These are phyloP conservation scores for Porpolomopsis calyptriformis DNA, from an alignment of 768 basidiomycete species.

Conservation along the genomic window DNA sequence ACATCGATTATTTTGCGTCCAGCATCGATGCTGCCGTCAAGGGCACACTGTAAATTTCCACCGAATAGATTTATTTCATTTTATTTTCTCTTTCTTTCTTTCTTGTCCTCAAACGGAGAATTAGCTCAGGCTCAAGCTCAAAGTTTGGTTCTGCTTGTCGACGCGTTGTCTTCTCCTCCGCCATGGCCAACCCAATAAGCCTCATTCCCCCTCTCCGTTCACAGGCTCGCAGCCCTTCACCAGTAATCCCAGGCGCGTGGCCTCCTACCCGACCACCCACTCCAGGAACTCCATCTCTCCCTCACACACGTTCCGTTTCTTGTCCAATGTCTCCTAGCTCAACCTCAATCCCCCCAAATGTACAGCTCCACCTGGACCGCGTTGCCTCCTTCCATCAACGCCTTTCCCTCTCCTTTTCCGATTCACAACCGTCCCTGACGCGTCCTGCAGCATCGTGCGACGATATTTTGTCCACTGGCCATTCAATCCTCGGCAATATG, in stretches of 20 bases:
- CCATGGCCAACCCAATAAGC: conserved; percentile 7
- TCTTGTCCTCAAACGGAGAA: not conserved
- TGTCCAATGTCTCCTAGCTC: conserved; percentile 11
- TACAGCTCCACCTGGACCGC: conserved; percentile 18
- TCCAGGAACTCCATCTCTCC: not conserved
- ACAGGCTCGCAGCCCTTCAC: conserved; percentile 1
- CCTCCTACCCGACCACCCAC: conserved; percentile 18
- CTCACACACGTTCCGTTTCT: conserved; percentile 15
- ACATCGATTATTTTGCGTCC: conserved; percentile 87
- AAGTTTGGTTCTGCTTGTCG: not conserved
- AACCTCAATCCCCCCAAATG: not conserved
- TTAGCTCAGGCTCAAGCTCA: not conserved
- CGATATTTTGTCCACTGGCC: conserved; percentile 8
- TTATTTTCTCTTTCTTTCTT: too few species aligned
- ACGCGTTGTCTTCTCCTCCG: conserved; percentile 2
- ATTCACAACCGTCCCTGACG: too few species aligned
- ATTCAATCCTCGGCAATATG: conserved; percentile 12
- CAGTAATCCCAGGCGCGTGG: conserved; percentile 35
- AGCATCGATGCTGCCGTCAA: conserved; percentile 75
- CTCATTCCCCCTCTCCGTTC: not conserved
- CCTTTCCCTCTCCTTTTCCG: conserved; percentile 14
- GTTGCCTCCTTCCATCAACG: conserved; percentile 20
- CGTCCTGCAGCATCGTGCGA: conserved; percentile 6
- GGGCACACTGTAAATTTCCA: conserved; percentile 46
- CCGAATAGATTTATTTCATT: conserved; percentile 10